Evolutionary conservation across 768 basidiomycete species (phyloP).

Genomic region (Lactarius trivialis): DNA sequence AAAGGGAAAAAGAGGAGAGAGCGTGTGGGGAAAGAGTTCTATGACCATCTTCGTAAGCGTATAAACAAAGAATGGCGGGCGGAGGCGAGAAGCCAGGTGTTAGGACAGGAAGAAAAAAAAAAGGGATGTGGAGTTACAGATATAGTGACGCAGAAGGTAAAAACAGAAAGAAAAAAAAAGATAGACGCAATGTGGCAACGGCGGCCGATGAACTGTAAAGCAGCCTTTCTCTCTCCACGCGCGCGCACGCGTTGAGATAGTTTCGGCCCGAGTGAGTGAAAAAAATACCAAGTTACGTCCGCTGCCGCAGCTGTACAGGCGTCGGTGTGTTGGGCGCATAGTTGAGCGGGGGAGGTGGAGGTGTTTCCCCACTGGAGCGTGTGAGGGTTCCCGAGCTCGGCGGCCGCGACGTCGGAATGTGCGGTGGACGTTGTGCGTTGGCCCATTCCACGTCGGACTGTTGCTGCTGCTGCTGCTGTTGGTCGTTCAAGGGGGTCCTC

Average conservation of each 20-base stretch:
- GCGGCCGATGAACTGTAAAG: background rate
- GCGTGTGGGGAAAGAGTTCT: constrained; percentile 10
- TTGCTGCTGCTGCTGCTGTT: background rate
- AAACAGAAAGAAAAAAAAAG: constrained; percentile 12
- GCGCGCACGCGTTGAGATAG: background rate
- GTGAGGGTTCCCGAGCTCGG: constrained; percentile 17
- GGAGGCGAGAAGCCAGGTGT: constrained; percentile 4
- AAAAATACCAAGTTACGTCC: constrained; percentile 12
- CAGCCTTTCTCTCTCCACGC: background rate
- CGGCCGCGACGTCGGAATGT: constrained; percentile 13
- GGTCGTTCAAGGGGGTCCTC: constrained; percentile 24
- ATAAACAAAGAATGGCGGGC: constrained; percentile 12
- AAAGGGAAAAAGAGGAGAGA: background rate
- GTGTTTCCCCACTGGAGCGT: constrained; percentile 18
- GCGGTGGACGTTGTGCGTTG: constrained; percentile 15
- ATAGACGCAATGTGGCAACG: constrained; percentile 10
- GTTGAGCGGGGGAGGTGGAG: constrained; percentile 11
- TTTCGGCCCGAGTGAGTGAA: too few relatives aligned
- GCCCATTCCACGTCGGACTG: constrained; percentile 20
- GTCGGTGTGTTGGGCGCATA: constrained; percentile 13
- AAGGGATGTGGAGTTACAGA: constrained; percentile 11
- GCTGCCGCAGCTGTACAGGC: constrained; percentile 22
- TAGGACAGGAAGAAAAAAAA: constrained; percentile 8
- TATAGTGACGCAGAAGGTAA: constrained; percentile 11
- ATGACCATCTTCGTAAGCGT: constrained; percentile 15